Evolutionary conservation across 345 rosid species (phyloP).

Genomic region (Syzygium oleosum): DNA sequence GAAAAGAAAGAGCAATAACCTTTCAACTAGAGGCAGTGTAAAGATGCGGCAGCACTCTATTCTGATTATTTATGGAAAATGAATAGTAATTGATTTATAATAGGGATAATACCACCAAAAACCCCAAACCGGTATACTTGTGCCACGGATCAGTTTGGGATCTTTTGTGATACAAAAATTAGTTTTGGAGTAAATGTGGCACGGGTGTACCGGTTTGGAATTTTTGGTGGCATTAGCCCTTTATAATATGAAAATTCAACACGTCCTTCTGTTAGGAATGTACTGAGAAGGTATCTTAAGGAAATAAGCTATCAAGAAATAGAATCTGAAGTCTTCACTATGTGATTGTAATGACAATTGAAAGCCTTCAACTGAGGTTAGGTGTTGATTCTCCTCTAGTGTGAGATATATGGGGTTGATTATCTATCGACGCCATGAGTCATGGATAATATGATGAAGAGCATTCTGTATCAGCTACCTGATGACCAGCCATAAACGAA

Average conservation of each 20-base stretch:
- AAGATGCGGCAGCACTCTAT: background rate
- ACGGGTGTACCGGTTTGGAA: background rate
- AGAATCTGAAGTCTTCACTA: background rate
- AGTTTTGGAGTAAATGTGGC: background rate
- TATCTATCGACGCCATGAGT: background rate
- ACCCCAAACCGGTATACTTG: too few relatives aligned
- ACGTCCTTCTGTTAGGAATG: background rate
- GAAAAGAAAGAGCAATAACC: background rate
- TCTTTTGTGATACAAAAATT: background rate
- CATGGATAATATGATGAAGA: background rate
- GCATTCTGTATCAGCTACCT: background rate
- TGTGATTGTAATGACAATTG: background rate
- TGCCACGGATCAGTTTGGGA: background rate
- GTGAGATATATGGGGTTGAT: background rate
- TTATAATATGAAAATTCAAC: background rate
- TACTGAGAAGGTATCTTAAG: background rate
- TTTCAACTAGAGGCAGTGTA: background rate
- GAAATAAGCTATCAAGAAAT: background rate
- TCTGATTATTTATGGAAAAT: background rate
- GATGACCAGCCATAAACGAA: background rate
- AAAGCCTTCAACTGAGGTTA: background rate
- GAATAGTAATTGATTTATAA: background rate
- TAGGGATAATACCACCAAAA: background rate
- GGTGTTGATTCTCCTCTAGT: background rate
- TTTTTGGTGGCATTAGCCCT: background rate